Conservation (phyloP, 2,329 filamentous ascomycete genomes). For the Exophiala calicioides region DNA sequence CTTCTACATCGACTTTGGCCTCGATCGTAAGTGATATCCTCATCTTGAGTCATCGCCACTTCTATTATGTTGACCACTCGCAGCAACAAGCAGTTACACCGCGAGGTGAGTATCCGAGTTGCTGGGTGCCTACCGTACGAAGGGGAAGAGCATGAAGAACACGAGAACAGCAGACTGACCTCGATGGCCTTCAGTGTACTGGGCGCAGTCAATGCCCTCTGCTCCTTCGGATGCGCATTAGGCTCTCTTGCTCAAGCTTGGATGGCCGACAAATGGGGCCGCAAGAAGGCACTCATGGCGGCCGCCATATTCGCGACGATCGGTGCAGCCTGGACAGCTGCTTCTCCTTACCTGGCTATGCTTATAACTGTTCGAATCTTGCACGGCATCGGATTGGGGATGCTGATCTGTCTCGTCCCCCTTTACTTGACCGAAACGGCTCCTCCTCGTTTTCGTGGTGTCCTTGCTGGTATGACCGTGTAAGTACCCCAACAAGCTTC, state of each 20-base stretch:
- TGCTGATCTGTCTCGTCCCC: conserved; percentile 16
- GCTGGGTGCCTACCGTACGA: neutral
- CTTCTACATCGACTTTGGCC: conserved; percentile 54
- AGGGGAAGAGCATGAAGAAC: neutral
- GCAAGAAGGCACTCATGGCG: conserved; percentile 6
- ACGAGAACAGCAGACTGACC: conserved; percentile 25
- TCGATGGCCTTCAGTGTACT: conserved; percentile 44
- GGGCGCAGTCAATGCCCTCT: conserved; percentile 46
- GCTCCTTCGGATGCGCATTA: too few relatives aligned
- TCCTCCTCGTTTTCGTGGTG: conserved; percentile 12
- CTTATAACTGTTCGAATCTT: conserved; percentile 16
- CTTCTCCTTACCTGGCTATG: conserved; percentile 15
- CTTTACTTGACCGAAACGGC: conserved; percentile 16
- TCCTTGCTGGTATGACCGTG: conserved; percentile 18
- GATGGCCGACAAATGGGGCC: conserved; percentile 15
- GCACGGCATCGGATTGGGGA: conserved; percentile 15
- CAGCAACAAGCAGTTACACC: conserved; percentile 12
- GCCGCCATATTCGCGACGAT: conserved; percentile 10
- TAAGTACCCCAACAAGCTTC: too few relatives aligned
- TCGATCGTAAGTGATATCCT: conserved; percentile 30
- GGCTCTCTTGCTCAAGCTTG: too few relatives aligned
- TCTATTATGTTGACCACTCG: neutral
- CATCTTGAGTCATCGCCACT: neutral
- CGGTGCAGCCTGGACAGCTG: conserved; percentile 9
- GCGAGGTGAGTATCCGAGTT: conserved; percentile 10